Base-by-base conservation (phyloP, 306 rosid species). In the Quercus aquifolioides region DNA sequence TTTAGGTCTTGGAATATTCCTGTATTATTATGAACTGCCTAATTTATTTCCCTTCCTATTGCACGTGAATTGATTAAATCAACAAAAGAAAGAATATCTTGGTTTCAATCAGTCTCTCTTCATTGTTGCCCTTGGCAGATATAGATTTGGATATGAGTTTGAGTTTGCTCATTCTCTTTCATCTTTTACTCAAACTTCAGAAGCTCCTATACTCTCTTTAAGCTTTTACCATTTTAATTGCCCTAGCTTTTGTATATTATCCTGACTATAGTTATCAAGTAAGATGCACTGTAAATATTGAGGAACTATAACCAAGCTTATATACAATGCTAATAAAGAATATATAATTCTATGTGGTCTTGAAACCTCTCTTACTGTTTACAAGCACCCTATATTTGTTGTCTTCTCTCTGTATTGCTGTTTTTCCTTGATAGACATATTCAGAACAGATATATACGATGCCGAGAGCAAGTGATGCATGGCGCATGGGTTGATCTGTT, bases 381-480 rank as follows among this genome's bases (percentile, higher is more conserved):
- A 28, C 31, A n/a, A n/a, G 30, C 8, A 55, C 21, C 70, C 25
- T 38, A 43, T 60, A 5, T 28, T 20, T 72, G 1, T 51, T 54
- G 60, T 74, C 46, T 75, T 57, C 73, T 31, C 1, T 3, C 20
- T 68, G 25, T 70, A 35, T 18, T 75, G 1, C 25, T 75, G 87
- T 76, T 83, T 79, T 76, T 86, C 89, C 92, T 71, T 91, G 75
- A 91, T 26, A 55, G 78, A 73, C 26, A 38, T 77, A 26, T 38
- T 28, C 90, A 91, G 98, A 77, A 76, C 93, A 10, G 98, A 93
- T 82, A 69, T 90, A 20, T 90, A 91, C 80, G 92, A 93, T 73
- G 23, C 56, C n/a, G 97, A 90, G 90, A 94, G 97, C 90, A 91
- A 90, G 87, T 91, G 85, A 81, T 28, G 31, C 74, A 35, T 77